Conservation (phyloP, 2,329 filamentous ascomycete genomes). For the Macrophomina phaseolina region DNA sequence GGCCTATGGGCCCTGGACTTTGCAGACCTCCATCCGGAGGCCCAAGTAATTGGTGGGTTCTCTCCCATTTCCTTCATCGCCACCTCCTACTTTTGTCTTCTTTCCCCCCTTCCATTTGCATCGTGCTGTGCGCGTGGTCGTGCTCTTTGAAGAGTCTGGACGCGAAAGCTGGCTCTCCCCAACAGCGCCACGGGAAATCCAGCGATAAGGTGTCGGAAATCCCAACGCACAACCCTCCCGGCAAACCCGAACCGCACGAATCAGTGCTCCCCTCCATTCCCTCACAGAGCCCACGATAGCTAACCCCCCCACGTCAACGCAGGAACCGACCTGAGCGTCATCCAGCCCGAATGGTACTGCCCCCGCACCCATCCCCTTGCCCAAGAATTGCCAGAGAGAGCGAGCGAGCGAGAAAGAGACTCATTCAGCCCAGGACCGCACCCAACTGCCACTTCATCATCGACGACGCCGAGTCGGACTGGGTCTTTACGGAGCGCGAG, state of each 20-base stretch:
- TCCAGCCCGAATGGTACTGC: constrained; percentile 52
- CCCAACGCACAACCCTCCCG: neutral
- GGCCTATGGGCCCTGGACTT: constrained; percentile 37
- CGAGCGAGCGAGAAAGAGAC: no score
- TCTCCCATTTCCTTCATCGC: neutral
- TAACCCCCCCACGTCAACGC: neutral
- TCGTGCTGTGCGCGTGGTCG: no score
- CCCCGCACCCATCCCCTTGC: no score
- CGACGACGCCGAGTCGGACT: constrained; percentile 52
- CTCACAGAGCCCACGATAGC: neutral
- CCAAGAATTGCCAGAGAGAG: no score
- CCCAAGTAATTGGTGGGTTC: constrained; percentile 36
- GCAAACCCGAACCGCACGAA: no score
- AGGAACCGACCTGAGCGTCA: constrained; percentile 53
- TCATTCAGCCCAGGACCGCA: constrained; percentile 45
- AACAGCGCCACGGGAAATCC: no score
- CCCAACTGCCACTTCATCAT: constrained; percentile 56
- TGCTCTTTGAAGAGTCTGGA: neutral
- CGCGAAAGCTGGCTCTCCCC: no score
- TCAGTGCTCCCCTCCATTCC: neutral
- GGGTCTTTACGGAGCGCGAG: constrained; percentile 40
- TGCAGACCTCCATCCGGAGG: constrained; percentile 39
- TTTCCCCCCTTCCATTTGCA: neutral
- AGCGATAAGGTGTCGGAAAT: neutral
- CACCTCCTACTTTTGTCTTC: neutral